phyloP scores from a whole-genome alignment of 192 early-diverging fungal genomes.

The Gryganskiella cystojenkinii region DNA sequence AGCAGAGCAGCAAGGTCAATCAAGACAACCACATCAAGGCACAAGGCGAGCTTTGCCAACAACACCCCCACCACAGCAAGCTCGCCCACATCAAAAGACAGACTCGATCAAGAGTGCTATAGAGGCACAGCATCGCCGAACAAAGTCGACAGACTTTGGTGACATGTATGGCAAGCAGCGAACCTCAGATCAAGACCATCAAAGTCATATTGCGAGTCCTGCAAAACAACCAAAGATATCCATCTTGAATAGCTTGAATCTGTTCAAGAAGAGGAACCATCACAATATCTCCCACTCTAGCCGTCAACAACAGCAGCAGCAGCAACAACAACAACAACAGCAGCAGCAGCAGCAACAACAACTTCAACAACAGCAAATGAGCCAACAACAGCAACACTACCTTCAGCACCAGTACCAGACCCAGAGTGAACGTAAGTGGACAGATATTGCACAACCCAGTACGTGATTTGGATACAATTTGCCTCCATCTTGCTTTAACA shows the following conservation, averaged over 20 bases:
- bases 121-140: slow-evolving; percentile 40
- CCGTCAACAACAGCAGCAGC: not conserved
- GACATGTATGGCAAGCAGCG: slow-evolving; percentile 15
- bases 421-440: slow-evolving; percentile 15
- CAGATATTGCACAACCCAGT: not conserved
- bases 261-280: slow-evolving; percentile 34
- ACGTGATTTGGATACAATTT: too few relatives aligned
- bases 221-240: slow-evolving; percentile 40
- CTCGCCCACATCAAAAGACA: slow-evolving; percentile 26
- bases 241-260: slow-evolving; percentile 18
- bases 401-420: slow-evolving; percentile 1
- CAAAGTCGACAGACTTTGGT: slow-evolving; percentile 32
- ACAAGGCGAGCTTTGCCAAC: slow-evolving; percentile 4
- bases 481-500: too few relatives aligned
- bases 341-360: not conserved
- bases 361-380: slow-evolving; percentile 8
- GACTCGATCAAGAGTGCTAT: slow-evolving; percentile 31
- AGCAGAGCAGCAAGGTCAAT: slow-evolving; percentile 10
- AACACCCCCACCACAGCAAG: slow-evolving; percentile 11
- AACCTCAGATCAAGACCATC: slow-evolving; percentile 18
- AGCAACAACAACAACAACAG: not conserved
- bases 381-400: slow-evolving; percentile 10
- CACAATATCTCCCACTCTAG: slow-evolving; percentile 1
- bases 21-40: not conserved
- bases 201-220: slow-evolving; percentile 15